Percentiles rank a stretch among this genome's conserved stretches.
Evolutionary conservation across 352 stramenopile species (phyloP).

Genomic region (Stephanocyclus meneghinianus): DNA sequence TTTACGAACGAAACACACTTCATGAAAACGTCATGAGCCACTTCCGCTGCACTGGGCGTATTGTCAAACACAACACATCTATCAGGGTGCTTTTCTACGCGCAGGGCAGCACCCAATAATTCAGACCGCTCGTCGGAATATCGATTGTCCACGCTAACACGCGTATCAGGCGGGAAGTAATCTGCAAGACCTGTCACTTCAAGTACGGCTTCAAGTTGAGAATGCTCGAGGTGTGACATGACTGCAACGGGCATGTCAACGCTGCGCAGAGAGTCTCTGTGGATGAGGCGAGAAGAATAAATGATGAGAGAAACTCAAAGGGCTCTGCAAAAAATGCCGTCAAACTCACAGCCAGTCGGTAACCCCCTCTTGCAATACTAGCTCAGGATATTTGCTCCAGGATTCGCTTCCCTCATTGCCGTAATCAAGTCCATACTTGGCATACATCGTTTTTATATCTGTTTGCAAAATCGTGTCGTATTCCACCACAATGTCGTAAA

Average conservation of each 20-base stretch:
- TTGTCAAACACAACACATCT: slow-evolving; percentile 77
- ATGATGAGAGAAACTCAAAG: background rate
- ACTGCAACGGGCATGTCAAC: slow-evolving; percentile 74
- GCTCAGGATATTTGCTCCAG: slow-evolving; percentile 29
- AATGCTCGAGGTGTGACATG: slow-evolving; percentile 59
- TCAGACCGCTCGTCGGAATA: slow-evolving; percentile 62
- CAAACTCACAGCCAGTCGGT: slow-evolving; percentile 45
- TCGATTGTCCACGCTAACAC: slow-evolving; percentile 49
- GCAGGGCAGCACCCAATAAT: slow-evolving; percentile 62
- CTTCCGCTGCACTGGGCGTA: slow-evolving; percentile 48
- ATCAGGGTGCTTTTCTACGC: slow-evolving; percentile 67
- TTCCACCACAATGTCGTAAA: slow-evolving; percentile 53
- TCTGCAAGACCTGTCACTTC: slow-evolving; percentile 58
- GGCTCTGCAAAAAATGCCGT: background rate
- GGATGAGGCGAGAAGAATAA: background rate
- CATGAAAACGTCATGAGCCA: slow-evolving; percentile 72
- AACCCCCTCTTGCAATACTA: slow-evolving; percentile 38
- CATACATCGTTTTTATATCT: slow-evolving; percentile 39
- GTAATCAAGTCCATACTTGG: slow-evolving; percentile 49
- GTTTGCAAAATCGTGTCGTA: slow-evolving; percentile 56
- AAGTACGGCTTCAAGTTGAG: slow-evolving; percentile 67
- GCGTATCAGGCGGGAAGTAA: slow-evolving; percentile 61
- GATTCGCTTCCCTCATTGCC: slow-evolving; percentile 15
- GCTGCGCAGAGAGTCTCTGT: slow-evolving; percentile 46
- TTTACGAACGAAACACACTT: slow-evolving; percentile 67